Percentiles rank a stretch among this genome's conserved stretches.
Conservation (phyloP, 148 eudicot species). For the Pharnaceum exiguum region DNA sequence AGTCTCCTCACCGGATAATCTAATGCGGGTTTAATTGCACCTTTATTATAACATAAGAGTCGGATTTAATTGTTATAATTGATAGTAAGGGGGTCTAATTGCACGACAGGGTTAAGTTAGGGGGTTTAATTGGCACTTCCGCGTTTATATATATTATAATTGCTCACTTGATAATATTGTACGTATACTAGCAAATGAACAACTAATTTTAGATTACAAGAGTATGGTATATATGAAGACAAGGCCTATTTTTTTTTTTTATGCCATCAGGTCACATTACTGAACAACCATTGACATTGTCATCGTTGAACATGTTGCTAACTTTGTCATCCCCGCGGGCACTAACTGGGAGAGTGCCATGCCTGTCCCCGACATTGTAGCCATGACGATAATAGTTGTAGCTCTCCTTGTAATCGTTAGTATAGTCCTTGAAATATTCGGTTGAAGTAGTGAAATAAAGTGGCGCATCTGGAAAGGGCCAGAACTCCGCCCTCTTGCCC, state of each 20-base stretch:
- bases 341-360: slow-evolving; percentile 61
- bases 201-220: too few species aligned
- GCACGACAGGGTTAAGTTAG: too few species aligned
- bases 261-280: slow-evolving; percentile 44
- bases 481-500: slow-evolving; percentile 94
- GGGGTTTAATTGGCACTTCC: too few species aligned
- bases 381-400: slow-evolving; percentile 93
- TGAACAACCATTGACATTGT: slow-evolving; percentile 75
- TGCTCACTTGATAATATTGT: too few species aligned
- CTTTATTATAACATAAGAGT: too few species aligned
- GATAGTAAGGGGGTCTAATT: too few species aligned
- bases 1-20: too few species aligned
- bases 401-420: slow-evolving; percentile 74
- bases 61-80: too few species aligned
- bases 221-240: too few species aligned
- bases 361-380: slow-evolving; percentile 67
- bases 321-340: slow-evolving; percentile 89
- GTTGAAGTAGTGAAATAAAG: slow-evolving; percentile 63
- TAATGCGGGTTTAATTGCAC: too few species aligned
- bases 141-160: too few species aligned
- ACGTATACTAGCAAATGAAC: too few species aligned
- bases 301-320: slow-evolving; percentile 96
- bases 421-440: slow-evolving; percentile 71
- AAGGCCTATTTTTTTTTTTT: not conserved
- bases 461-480: slow-evolving; percentile 85